Evolutionary conservation across 163 green algal species (phyloP), one percentile per base, ranked within the genome.

Genomic region (Chlamydomonas reinhardtii): DNA sequence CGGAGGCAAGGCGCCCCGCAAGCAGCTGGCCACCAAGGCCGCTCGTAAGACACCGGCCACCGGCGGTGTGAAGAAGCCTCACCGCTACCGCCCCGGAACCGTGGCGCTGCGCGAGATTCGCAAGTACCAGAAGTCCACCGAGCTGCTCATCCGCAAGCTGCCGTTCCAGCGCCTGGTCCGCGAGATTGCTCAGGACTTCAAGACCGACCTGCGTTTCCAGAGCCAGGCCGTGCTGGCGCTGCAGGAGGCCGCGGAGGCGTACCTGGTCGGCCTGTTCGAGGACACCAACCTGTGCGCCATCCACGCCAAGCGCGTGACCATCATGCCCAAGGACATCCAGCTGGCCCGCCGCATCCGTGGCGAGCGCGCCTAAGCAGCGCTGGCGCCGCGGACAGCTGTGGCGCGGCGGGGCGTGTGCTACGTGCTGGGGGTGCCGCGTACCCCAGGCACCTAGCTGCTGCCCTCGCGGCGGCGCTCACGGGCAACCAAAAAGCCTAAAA

Each of bases 281-380:
- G 91, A 94, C 86, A 93, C 91, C 66, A 94, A 94, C 90, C 95
- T 93, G 81, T 97, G 94, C 82, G 97, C 97, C 89, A 99, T 99
- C 93, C 97, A 99, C 94, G 97, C 97, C 93, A 99, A 99, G 95
- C 95, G 97, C 78, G 96, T 99, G 29, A 99, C 96, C 86, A 99
- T 99, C 92, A 98, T 98, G 96, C 97, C 97, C 92, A 99, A 99
- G 94, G 97, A 98, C 90, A 98, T 99, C 89, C 97, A 99, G 94
- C 91, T 99, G 82, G 95, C 96, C 43, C 95, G 96, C 89, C 94
- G 96, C 90, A 98, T 98, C 88, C 94, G 96, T 89, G 95, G 95
- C 82, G 95, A 98, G 92, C 95, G 95, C 68, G 68, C 68, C 25
- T 66, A 66, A 66, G 59, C 59, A n/a, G 2, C n/a, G n/a, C 2